Evolutionary conservation across 2,329 filamentous ascomycete genomes (phyloP).

Genomic region (Alternaria brassicae): DNA sequence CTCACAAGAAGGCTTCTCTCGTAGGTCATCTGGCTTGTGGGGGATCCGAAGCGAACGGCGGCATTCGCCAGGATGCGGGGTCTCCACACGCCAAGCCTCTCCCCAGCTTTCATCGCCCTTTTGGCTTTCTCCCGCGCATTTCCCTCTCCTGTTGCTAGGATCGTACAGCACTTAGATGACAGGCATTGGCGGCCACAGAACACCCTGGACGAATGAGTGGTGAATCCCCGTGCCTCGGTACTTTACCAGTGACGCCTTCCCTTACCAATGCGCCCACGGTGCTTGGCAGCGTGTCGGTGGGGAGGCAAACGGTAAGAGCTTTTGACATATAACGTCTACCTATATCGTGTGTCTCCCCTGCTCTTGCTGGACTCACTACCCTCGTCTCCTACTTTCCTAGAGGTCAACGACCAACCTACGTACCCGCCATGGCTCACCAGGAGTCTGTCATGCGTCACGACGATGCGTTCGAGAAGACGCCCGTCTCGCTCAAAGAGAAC

Average conservation of each 20-base stretch:
- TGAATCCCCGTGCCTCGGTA: conserved; percentile 35
- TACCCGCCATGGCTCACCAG: conserved; percentile 10
- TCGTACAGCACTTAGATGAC: neutral
- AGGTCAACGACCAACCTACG: neutral
- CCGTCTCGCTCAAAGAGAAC: conserved; percentile 32
- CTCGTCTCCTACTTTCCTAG: conserved; percentile 6
- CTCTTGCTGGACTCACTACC: neutral
- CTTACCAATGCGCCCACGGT: neutral
- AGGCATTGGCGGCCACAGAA: neutral
- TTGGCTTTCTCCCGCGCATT: conserved; percentile 15
- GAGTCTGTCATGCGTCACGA: conserved; percentile 27
- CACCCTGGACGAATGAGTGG: conserved; percentile 11
- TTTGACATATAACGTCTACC: conserved; percentile 10
- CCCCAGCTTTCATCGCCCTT: conserved; percentile 29
- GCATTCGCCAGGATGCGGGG: conserved; percentile 31
- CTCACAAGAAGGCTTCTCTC: conserved; percentile 8
- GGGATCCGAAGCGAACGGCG: conserved; percentile 18
- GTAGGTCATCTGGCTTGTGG: conserved; percentile 23
- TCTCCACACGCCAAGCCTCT: conserved; percentile 39
- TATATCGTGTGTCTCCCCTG: conserved; percentile 6
- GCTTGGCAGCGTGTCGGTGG: conserved; percentile 18
- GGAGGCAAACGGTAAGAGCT: neutral
- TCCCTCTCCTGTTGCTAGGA: conserved; percentile 2
- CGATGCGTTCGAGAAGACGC: conserved; percentile 35
- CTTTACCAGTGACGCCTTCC: conserved; percentile 15